These are phyloP conservation scores for Fusarium nelsonii DNA, from an alignment of 2,329 filamentous ascomycete species.

Conservation along the genomic window DNA sequence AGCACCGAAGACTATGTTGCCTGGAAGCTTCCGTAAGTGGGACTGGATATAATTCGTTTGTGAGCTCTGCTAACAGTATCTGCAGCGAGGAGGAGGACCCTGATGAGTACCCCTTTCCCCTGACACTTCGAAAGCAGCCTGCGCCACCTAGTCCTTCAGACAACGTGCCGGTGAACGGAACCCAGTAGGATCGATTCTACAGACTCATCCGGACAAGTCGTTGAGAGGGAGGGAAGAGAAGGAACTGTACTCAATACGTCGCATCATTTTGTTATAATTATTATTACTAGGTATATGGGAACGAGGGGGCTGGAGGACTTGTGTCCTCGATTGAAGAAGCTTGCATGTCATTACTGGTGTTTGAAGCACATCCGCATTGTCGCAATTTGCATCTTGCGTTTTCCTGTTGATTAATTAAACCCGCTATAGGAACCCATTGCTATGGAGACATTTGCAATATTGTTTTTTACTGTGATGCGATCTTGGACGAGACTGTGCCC, in stretches of 20 bases:
- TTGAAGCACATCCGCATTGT: conserved; percentile 40
- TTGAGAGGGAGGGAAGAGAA: conserved; percentile 17
- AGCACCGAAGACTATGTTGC: conserved; percentile 98
- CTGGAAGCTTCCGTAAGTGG: conserved; percentile 95
- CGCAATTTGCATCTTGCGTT: conserved; percentile 33
- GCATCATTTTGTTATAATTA: conserved; percentile 36
- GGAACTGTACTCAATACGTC: conserved; percentile 28
- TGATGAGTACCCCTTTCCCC: conserved; percentile 73
- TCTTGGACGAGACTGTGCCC: neutral
- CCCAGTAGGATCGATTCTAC: conserved; percentile 33
- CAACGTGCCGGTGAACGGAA: conserved; percentile 44
- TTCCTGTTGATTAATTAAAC: conserved; percentile 36
- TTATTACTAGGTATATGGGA: conserved; percentile 24
- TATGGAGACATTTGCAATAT: conserved; percentile 17
- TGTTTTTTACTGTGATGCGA: neutral
- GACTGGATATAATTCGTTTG: neutral
- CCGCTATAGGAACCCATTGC: conserved; percentile 25
- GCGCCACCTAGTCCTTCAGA: conserved; percentile 43
- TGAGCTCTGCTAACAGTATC: conserved; percentile 33
- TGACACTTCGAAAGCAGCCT: conserved; percentile 67
- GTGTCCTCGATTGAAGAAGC: conserved; percentile 20
- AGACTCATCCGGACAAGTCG: conserved; percentile 8
- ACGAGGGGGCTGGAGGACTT: conserved; percentile 6
- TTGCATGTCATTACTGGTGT: conserved; percentile 44
- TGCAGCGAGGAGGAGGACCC: conserved; percentile 90